Evolutionary conservation across 2,329 filamentous ascomycete species (phyloP).

Genomic region (Trichophyton mentagrophytes): DNA sequence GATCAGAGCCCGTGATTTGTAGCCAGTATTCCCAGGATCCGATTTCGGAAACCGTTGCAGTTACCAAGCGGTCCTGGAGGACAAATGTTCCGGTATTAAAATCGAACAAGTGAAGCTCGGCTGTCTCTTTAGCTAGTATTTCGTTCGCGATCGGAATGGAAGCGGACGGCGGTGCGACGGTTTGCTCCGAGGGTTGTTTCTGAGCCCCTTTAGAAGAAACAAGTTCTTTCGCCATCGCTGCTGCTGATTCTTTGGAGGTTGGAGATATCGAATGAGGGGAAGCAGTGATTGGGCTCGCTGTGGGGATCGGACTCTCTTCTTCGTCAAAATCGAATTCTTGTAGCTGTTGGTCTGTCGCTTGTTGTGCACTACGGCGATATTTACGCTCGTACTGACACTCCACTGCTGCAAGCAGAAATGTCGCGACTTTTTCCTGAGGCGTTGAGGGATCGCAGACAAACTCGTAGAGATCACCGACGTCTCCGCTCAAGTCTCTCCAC

Average conservation of each 20-base stretch:
- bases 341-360: slow-evolving; percentile 69
- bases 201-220: slow-evolving; percentile 30
- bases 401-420: slow-evolving; percentile 69
- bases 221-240: slow-evolving; percentile 35
- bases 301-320: slow-evolving; percentile 47
- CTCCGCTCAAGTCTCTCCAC: slow-evolving; percentile 89
- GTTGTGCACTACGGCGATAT: slow-evolving; percentile 65
- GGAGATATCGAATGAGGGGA: slow-evolving; percentile 24
- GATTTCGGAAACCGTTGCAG: slow-evolving; percentile 69
- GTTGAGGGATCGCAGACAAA: slow-evolving; percentile 80
- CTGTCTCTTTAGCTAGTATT: slow-evolving; percentile 59
- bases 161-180: slow-evolving; percentile 47
- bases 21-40: slow-evolving; percentile 95
- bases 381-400: slow-evolving; percentile 98
- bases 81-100: slow-evolving; percentile 77
- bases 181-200: slow-evolving; percentile 37
- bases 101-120: slow-evolving; percentile 88
- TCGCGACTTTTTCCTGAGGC: slow-evolving; percentile 55
- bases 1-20: slow-evolving; percentile 62
- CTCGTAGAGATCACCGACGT: slow-evolving; percentile 90
- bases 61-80: slow-evolving; percentile 60
- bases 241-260: slow-evolving; percentile 30
- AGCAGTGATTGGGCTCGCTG: slow-evolving; percentile 45
- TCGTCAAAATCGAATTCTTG: slow-evolving; percentile 63
- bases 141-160: slow-evolving; percentile 56